phyloP scores from a whole-genome alignment of 2,329 filamentous ascomycete species.

The Trichoderma sp. region DNA sequence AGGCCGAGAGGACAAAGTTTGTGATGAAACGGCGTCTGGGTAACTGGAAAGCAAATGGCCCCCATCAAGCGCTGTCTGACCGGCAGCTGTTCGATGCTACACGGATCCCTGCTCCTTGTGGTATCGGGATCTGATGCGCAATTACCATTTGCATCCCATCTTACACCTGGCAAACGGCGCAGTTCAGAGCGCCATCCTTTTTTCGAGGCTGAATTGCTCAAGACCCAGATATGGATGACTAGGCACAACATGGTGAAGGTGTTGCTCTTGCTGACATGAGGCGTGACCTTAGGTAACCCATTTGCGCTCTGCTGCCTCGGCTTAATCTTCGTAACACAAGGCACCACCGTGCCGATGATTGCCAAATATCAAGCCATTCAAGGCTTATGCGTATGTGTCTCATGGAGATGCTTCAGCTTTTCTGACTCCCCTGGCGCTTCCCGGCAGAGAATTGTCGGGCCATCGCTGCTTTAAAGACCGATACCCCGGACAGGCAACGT shows the following conservation, averaged over 20 bases:
- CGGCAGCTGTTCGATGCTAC: neutral
- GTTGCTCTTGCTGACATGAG: neutral
- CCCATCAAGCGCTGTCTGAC: neutral
- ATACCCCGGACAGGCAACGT: neutral
- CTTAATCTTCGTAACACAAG: neutral
- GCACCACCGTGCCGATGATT: neutral
- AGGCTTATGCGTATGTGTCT: neutral
- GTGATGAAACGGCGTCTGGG: neutral
- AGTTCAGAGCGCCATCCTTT: neutral
- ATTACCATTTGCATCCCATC: neutral
- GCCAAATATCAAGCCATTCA: too few species aligned
- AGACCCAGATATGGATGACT: neutral
- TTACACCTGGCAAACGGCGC: neutral
- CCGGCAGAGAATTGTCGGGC: neutral
- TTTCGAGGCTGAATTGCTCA: too few species aligned
- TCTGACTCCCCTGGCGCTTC: neutral
- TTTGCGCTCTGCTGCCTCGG: neutral
- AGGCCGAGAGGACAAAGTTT: neutral
- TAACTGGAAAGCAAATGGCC: neutral
- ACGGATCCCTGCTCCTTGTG: neutral
- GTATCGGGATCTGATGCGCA: neutral
- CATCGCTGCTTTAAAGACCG: neutral
- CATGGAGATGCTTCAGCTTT: too few species aligned
- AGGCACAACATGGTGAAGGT: neutral
- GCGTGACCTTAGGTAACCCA: neutral